A percentile compares a stretch with the other conserved stretches of the same genome.
phyloP scores from a whole-genome alignment of 2,329 filamentous ascomycete genomes.

The Pyrenophora seminiperda region DNA sequence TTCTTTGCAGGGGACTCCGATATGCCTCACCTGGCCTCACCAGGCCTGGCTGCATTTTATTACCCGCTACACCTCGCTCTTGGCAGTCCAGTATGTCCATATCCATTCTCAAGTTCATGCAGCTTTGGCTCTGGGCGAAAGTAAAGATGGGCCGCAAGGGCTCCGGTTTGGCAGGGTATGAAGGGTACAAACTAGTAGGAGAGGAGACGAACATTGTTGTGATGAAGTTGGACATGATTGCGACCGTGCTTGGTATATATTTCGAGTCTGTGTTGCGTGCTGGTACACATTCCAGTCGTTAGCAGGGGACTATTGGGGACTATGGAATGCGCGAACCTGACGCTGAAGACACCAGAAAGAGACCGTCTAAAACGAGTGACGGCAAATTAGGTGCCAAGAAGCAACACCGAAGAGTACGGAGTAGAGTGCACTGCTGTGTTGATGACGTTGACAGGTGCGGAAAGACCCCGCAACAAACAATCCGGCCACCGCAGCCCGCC shows the following conservation, averaged over 20 bases:
- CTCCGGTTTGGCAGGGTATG: background rate
- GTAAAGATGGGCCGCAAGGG: background rate
- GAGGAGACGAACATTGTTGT: slow-evolving; percentile 73
- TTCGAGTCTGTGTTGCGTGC: slow-evolving; percentile 12
- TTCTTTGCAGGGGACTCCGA: background rate
- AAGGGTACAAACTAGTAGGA: background rate
- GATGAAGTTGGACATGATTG: slow-evolving; percentile 67
- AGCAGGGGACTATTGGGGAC: slow-evolving; percentile 33
- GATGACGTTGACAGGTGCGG: slow-evolving; percentile 15
- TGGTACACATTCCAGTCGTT: slow-evolving; percentile 41
- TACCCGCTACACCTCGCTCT: background rate
- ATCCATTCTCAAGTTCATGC: background rate
- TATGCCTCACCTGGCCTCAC: background rate
- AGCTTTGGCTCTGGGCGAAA: background rate
- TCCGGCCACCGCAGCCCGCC: slow-evolving; percentile 13
- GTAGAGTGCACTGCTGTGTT: background rate
- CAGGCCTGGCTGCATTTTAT: too few species aligned
- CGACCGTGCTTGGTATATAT: slow-evolving; percentile 19
- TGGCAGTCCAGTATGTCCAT: background rate
- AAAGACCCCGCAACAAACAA: slow-evolving; percentile 32
- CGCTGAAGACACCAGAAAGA: too few species aligned
- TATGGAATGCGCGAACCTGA: slow-evolving; percentile 21
- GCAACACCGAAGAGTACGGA: background rate
- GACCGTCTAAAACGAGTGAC: slow-evolving; percentile 5
- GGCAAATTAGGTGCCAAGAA: background rate